Base-by-base conservation (phyloP, 768 basidiomycete genomes). In the Leucosporidium yakuticum region DNA sequence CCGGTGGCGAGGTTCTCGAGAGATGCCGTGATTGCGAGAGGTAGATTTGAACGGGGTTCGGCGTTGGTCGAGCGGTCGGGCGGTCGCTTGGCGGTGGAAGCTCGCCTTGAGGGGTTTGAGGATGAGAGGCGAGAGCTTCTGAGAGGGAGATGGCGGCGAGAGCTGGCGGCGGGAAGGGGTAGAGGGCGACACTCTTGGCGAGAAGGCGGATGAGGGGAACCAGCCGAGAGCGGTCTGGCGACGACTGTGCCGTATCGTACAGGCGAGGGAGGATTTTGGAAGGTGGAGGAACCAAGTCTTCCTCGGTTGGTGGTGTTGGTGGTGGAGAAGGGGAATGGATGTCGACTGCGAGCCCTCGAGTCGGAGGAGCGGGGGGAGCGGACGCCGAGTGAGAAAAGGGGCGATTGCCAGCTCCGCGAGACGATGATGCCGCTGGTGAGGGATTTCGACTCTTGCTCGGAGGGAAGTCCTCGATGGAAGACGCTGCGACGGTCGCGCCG, bases 151-250 rank as follows among this genome's bases (percentile, higher is more conserved):
- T 60, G 4, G 72, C 69, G 32, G 72, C 68, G 48, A 73, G 66
- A 0, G 69, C 57, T 0, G 72, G 72, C 2, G 72, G 72, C 31
- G 72, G 72, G 58, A 69, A 70, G n/a, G 72, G 72, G 34, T 65
- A 70, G 32, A 73, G 63, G 29, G 50, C 14, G 53, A 70, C 63
- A 58, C 66, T 68, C 27, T 44, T 62, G 14, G 66, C 54, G n/a
- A 69, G 62, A n/a, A 62, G 48, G 2, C 56, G 62, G 60, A 73
- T 44, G 9, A 73, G 65, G 14, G 71, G 68, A 4, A 67, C 63
- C 47, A 57, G 68, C 3, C 54, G 56, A 1, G 53, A 23, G 0
- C 55, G 56, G 49, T 64, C 60, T 21, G 36, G 39, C 1, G 49
- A 15, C 23, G 21, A 29, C 15, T 39, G 23, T 0, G 60, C 3